Conservation (phyloP, 2,329 filamentous ascomycete genomes). For the Karstenula rhodostoma region DNA sequence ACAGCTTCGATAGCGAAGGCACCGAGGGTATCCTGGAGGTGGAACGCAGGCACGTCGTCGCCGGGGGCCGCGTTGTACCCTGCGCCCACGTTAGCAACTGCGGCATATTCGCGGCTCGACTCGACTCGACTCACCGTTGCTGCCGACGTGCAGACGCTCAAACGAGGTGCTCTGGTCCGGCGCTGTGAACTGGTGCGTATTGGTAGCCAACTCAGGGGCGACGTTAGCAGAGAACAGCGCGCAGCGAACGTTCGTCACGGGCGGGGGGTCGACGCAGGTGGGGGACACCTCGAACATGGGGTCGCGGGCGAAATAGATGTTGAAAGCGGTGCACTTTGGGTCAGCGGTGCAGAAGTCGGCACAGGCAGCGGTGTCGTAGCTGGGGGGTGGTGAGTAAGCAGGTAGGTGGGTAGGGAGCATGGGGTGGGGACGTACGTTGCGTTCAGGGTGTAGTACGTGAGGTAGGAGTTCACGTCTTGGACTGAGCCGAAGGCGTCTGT, state of each 20-base stretch:
- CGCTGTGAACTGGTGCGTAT: neutral
- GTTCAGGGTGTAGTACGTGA: neutral
- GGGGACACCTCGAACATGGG: conserved; percentile 5
- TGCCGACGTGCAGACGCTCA: neutral
- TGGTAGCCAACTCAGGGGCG: neutral
- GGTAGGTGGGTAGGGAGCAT: neutral
- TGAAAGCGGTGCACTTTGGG: conserved; percentile 16
- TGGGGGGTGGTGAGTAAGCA: neutral
- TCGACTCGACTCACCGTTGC: neutral
- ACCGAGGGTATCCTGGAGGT: neutral
- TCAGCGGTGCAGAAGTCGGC: conserved; percentile 18
- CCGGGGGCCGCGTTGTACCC: neutral
- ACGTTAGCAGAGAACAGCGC: conserved; percentile 5
- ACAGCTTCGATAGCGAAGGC: neutral
- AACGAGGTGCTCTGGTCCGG: neutral
- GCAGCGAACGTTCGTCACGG: conserved; percentile 19
- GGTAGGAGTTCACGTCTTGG: neutral
- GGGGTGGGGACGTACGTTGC: neutral
- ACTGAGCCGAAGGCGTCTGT: neutral
- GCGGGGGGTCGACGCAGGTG: conserved; percentile 13
- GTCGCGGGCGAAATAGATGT: conserved; percentile 23
- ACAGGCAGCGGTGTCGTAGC: conserved; percentile 19
- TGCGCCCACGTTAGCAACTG: neutral
- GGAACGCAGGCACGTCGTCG: neutral
- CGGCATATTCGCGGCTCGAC: too few species aligned